Conservation (phyloP, 1,139 yeast species). For the Zygoascus sp. region DNA sequence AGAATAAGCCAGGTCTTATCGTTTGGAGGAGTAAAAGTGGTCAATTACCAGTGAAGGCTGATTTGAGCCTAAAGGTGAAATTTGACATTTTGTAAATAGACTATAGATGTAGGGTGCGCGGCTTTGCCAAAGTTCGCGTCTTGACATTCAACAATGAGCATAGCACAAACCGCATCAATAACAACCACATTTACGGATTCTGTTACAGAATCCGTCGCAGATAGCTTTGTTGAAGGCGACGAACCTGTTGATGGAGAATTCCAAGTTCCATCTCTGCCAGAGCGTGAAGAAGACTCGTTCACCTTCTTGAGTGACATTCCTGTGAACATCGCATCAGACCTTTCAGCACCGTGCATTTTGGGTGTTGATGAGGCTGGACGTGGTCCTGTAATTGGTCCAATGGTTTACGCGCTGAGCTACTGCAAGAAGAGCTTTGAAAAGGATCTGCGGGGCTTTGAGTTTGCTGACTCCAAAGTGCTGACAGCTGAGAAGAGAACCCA, state of each 20-base stretch:
- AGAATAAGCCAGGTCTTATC: conserved; percentile 77
- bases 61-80: too few species aligned
- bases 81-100: too few species aligned
- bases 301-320: conserved; percentile 41
- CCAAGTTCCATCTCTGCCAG: conserved; percentile 31
- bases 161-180: background rate
- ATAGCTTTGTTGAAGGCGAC: background rate
- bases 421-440: conserved; percentile 55
- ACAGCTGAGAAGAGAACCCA: conserved; percentile 65
- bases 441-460: conserved; percentile 60
- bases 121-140: background rate
- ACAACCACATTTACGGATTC: background rate
- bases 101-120: background rate
- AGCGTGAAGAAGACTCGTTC: conserved; percentile 22
- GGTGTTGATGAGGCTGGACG: conserved; percentile 99
- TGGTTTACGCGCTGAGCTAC: conserved; percentile 92
- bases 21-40: conserved; percentile 79
- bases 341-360: conserved; percentile 44
- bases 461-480: conserved; percentile 88
- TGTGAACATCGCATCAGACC: conserved; percentile 15
- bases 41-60: conserved; percentile 33
- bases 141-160: background rate
- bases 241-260: conserved; percentile 16
- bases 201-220: background rate
- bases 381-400: conserved; percentile 93